phyloP scores from a whole-genome alignment of 345 rosid species.

The Excoecaria cochinchinensis region DNA sequence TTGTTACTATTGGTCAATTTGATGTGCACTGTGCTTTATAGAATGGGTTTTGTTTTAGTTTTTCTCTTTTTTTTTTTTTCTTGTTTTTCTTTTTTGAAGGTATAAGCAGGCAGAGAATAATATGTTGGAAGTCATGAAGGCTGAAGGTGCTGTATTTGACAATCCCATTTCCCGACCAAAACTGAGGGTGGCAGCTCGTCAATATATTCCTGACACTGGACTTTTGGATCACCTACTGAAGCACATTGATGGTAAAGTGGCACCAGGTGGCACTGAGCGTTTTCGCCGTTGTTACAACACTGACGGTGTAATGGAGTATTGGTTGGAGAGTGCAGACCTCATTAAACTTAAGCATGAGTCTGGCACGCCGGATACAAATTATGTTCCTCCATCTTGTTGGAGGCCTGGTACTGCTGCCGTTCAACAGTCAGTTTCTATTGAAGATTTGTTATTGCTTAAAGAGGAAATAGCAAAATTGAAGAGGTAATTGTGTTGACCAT shows the following conservation, averaged over 20 bases:
- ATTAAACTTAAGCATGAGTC: constrained; percentile 58
- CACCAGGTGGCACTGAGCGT: constrained; percentile 78
- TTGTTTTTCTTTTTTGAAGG: constrained; percentile 37
- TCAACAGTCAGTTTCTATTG: constrained; percentile 42
- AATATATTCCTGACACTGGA: constrained; percentile 83
- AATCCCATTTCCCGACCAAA: constrained; percentile 56
- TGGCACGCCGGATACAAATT: constrained; percentile 58
- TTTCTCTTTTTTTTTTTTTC: no score
- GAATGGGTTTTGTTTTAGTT: background rate
- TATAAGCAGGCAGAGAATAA: constrained; percentile 59
- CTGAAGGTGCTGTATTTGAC: constrained; percentile 69
- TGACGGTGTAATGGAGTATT: constrained; percentile 75
- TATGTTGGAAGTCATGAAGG: constrained; percentile 67
- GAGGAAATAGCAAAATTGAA: constrained; percentile 58
- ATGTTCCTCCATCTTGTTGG: constrained; percentile 62
- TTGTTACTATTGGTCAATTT: constrained; percentile 1
- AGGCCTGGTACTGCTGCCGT: constrained; percentile 37
- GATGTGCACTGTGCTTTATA: background rate
- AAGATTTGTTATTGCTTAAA: constrained; percentile 46
- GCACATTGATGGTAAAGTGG: constrained; percentile 86
- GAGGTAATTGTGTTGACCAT: constrained; percentile 29
- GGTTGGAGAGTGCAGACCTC: constrained; percentile 88
- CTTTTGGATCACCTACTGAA: constrained; percentile 89
- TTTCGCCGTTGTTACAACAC: constrained; percentile 85
- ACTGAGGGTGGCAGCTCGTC: constrained; percentile 65